phyloP scores from a whole-genome alignment of 2,329 filamentous ascomycete species.

The Fusarium vanettenii region DNA sequence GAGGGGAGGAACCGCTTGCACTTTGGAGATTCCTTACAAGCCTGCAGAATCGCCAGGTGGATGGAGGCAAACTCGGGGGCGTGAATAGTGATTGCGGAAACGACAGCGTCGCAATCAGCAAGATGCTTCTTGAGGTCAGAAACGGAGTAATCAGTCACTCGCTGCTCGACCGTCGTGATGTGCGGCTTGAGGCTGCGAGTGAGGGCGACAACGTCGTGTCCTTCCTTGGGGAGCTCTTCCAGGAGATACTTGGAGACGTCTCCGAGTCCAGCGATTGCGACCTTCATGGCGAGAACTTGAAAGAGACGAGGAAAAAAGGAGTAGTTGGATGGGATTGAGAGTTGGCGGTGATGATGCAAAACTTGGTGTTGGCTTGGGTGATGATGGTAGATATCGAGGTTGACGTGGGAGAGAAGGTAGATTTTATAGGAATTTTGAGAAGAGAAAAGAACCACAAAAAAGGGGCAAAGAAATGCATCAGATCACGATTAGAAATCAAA shows the following conservation, averaged over 20 bases:
- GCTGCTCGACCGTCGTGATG: background rate
- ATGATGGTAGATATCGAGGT: too few relatives aligned
- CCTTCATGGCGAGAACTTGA: background rate
- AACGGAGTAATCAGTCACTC: constrained; percentile 5
- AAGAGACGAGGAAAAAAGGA: background rate
- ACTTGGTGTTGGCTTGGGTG: background rate
- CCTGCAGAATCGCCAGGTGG: constrained; percentile 1
- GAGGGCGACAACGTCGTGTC: background rate
- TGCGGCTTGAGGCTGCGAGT: constrained; percentile 7
- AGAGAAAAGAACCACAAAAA: background rate
- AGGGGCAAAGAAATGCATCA: background rate
- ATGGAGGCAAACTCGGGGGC: background rate
- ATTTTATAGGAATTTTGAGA: background rate
- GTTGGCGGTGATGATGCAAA: background rate
- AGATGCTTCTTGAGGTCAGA: background rate
- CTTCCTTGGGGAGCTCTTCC: constrained; percentile 9
- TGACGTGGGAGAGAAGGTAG: too few relatives aligned
- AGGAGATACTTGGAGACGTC: constrained; percentile 11
- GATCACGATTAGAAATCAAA: background rate
- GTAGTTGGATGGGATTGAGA: background rate
- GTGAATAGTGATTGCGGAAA: constrained; percentile 7
- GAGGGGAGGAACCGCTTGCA: constrained; percentile 16
- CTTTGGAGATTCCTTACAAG: constrained; percentile 1
- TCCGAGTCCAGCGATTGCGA: constrained; percentile 9
- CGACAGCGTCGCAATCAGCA: constrained; percentile 1